Evolutionary conservation across 352 stramenopile genomes (phyloP).

Genomic region (Phytophthora agathidicida): DNA sequence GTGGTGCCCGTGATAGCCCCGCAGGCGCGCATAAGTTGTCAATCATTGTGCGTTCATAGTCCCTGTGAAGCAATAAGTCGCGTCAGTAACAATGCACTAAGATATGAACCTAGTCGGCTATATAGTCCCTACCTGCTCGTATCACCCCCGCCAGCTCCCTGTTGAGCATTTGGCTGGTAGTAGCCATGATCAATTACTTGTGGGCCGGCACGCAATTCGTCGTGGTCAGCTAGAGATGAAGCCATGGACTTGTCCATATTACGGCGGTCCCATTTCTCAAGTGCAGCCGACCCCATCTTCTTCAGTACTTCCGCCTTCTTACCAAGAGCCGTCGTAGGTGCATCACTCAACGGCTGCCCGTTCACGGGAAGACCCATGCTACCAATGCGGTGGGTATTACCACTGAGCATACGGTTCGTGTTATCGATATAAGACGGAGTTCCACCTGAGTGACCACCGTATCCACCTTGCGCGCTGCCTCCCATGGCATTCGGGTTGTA

Average conservation of each 20-base stretch:
- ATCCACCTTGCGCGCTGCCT: slow-evolving; percentile 23
- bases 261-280: slow-evolving; percentile 85
- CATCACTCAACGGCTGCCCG: slow-evolving; percentile 48
- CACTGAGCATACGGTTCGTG: slow-evolving; percentile 60
- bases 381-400: slow-evolving; percentile 38
- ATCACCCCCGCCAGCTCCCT: slow-evolving; percentile 70
- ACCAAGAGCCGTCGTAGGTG: slow-evolving; percentile 60
- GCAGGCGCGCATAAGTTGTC: slow-evolving; percentile 82
- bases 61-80: slow-evolving; percentile 32
- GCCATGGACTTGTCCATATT: slow-evolving; percentile 92
- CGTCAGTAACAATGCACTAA: not conserved
- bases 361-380: slow-evolving; percentile 58
- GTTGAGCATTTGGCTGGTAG: slow-evolving; percentile 69
- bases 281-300: slow-evolving; percentile 78
- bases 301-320: slow-evolving; percentile 84
- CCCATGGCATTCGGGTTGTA: slow-evolving; percentile 31
- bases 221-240: slow-evolving; percentile 88
- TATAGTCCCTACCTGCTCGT: slow-evolving; percentile 62
- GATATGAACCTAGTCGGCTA: not conserved
- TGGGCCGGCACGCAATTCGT: slow-evolving; percentile 72
- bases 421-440: slow-evolving; percentile 59
- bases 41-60: slow-evolving; percentile 88
- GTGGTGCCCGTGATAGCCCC: slow-evolving; percentile 75
- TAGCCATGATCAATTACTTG: slow-evolving; percentile 77
- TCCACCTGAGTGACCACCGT: slow-evolving; percentile 22